A percentile compares a stretch with the other conserved stretches of the same genome.
Conservation (phyloP, 1,139 yeast genomes). For the Protomyces lactucae-debilis region DNA sequence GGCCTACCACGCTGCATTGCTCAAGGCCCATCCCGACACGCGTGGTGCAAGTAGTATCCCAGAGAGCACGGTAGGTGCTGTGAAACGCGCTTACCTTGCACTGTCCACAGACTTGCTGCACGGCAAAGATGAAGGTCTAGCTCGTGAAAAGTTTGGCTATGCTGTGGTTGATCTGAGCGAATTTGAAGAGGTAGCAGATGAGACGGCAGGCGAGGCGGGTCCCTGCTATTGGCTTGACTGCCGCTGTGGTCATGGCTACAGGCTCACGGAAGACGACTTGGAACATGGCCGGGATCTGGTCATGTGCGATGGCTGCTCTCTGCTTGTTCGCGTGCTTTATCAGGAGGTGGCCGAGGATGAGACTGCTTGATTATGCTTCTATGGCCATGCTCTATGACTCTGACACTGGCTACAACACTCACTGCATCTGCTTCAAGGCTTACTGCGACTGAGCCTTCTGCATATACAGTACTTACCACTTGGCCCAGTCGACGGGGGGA, state of each 20-base stretch:
- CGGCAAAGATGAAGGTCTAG: background rate
- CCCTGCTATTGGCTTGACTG: constrained; percentile 11
- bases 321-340: constrained; percentile 27
- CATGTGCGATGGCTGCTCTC: constrained; percentile 28
- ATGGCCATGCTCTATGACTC: background rate
- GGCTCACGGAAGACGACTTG: constrained; percentile 26
- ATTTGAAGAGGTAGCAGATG: constrained; percentile 1
- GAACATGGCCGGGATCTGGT: constrained; percentile 27
- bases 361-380: background rate
- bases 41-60: background rate
- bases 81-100: constrained; percentile 13
- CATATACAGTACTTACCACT: too few relatives aligned
- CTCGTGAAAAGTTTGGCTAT: constrained; percentile 2
- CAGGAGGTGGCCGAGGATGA: constrained; percentile 13
- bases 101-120: background rate
- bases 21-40: constrained; percentile 25
- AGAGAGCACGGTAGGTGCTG: constrained; percentile 5
- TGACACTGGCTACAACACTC: too few relatives aligned
- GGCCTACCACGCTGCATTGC: constrained; percentile 26
- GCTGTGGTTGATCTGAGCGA: constrained; percentile 27
- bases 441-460: too few relatives aligned
- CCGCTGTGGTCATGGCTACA: constrained; percentile 26
- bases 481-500: too few relatives aligned
- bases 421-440: too few relatives aligned
- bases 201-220: background rate